These are phyloP conservation scores for Lichtheimia corymbifera DNA, from an alignment of 371 early-diverging fungal genomes.

Conservation along the genomic window DNA sequence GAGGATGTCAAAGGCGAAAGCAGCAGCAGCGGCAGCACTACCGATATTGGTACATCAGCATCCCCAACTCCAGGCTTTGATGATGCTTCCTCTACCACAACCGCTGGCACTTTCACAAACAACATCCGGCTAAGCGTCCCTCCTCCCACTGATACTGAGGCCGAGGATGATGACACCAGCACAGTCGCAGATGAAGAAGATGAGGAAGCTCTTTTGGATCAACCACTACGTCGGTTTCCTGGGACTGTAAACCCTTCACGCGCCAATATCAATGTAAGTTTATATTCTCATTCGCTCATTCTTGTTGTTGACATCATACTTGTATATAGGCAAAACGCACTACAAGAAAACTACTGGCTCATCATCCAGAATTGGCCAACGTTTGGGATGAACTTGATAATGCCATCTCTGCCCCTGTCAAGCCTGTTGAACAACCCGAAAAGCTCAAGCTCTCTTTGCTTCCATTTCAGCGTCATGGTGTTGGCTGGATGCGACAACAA, in stretches of 20 bases:
- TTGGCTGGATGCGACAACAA: slow-evolving; percentile 82
- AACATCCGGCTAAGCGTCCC: not conserved
- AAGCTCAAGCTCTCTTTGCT: slow-evolving; percentile 75
- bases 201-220: not conserved
- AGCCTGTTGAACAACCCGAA: slow-evolving; percentile 68
- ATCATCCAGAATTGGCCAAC: slow-evolving; percentile 64
- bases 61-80: no score
- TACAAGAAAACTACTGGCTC: slow-evolving; percentile 24
- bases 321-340: slow-evolving; percentile 21
- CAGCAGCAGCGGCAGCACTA: not conserved
- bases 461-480: slow-evolving; percentile 89
- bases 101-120: no score
- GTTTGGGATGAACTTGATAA: slow-evolving; percentile 75
- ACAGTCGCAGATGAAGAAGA: slow-evolving; percentile 3
- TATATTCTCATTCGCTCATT: not conserved
- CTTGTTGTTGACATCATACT: not conserved
- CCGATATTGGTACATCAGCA: no score
- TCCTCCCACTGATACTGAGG: not conserved
- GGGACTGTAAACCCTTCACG: no score
- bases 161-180: not conserved
- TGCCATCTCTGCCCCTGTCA: slow-evolving; percentile 26
- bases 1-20: not conserved
- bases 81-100: no score
- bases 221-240: no score
- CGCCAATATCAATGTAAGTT: not conserved